Evolutionary conservation across 192 early-diverging fungal genomes (phyloP), one percentile per base, ranked within the genome.

Genomic region (Coemansia umbellata): DNA sequence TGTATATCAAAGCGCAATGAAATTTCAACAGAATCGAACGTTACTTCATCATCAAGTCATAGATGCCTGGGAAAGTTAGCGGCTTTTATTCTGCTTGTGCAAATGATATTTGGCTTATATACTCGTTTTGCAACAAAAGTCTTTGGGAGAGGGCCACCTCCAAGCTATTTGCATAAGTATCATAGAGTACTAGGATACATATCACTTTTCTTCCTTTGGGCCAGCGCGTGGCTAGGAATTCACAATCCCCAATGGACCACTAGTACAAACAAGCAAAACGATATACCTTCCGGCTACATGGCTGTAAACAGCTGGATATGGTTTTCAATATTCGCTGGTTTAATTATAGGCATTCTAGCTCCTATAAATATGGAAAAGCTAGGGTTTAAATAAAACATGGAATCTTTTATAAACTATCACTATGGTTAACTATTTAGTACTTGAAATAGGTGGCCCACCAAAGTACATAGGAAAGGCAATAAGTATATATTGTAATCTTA

Each of bases 161-260:
- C 35, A 44, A 62, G 55, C 42, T 26, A 47, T 17, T 48, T 15
- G 43, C 43, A 50, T 24, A 57, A 53, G 26, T 56, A 59, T 11
- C 58, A 60, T 31, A 18, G 62, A 11, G 48, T 31, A 0, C 21
- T 52, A 3, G 62, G 62, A 2, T 58, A 61, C 40, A 1, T 42
- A 1, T 52, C 49, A 22, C 49, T 72, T 13, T 4, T 52, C 0
- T 1, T 55, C 1, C 19, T 60, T 48, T 72, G 69, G 69, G n/a
- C 45, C 8, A 48, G 47, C 9, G 56, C 61, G 3, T 64, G 61
- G 69, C 49, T 72, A 11, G 69, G 69, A 2, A 33, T 72, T 0
- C 69, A 72, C 18, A 28, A 26, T n/a, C 23, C 57, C 8, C 32
- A 32, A 22, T 59, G 61, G 68, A 4, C 17, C 3, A 4, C 51